Evolutionary conservation across 352 stramenopile species (phyloP), one percentile per base, ranked within the genome.

Genomic region (Discostella stelligera): DNA sequence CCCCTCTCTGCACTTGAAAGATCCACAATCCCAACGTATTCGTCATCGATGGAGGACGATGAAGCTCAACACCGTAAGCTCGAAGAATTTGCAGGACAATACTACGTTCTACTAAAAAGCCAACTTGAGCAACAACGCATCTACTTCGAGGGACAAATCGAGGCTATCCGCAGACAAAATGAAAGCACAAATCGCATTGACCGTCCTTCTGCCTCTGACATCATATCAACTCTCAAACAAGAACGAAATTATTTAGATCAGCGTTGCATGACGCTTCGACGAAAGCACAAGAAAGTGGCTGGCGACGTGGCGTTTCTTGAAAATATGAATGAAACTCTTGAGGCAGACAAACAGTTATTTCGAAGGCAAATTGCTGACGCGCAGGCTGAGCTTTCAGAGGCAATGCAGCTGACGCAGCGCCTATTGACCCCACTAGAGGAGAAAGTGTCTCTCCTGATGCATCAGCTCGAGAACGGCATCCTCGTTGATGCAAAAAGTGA

Each of bases 71-170:
- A 98, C 82, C 86, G 89, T 10, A 99, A 99, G 84, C 87, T 98
- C 10, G 96, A 98, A 77, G 97, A 96, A 46, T 93, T 98, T 41
- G 95, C 95, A 0, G 87, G 94, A 39, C 95, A 98, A 88, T 98
- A 98, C 83, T 98, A 98, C 56, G 96, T 95, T 50, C 71, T 99
- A 48, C 81, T 99, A 25, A 98, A 97, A 60, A 97, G 93, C 74
- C 95, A 98, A 89, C 84, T 99, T 53, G 95, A 98, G 71, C 93
- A 98, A 59, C 96, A 98, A 86, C 92, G 96, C 0, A 79, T 96
- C 27, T 98, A 95, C 71, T 98, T 97, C 68, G 95, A 98, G 74
- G 90, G 76, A 44, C 73, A 82, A 30, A 67, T 93, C n/a, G 49
- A 84, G 62, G 83, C 87, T 49, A 80, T 92, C 20, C 73, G 81